phyloP scores from a whole-genome alignment of 2,329 filamentous ascomycete species.

The Exophiala alcalophila region DNA sequence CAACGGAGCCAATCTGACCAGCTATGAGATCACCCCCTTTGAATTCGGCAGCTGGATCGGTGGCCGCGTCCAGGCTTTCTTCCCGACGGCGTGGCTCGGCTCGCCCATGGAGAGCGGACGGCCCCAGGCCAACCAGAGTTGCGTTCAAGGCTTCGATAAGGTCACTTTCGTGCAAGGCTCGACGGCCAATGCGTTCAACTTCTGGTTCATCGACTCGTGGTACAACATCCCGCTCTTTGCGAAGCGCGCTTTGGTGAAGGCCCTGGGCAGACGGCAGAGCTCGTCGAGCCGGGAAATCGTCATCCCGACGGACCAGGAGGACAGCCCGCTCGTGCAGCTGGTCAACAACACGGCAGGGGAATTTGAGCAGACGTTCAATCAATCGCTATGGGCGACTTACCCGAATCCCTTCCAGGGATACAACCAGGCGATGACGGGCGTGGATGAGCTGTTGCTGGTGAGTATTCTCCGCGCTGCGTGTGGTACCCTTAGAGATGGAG shows the following conservation, averaged over 20 bases:
- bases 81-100: constrained; percentile 19
- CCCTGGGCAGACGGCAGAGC: constrained; percentile 1
- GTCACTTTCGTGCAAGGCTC: constrained; percentile 13
- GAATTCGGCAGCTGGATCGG: constrained; percentile 22
- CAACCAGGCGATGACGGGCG: constrained; percentile 7
- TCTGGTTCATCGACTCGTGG: constrained; percentile 17
- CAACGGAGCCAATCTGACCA: constrained; percentile 12
- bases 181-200: constrained; percentile 17
- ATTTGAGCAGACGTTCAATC: constrained; percentile 13
- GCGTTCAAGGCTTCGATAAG: constrained; percentile 16
- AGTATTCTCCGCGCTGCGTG: not conserved
- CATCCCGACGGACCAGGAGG: constrained; percentile 6
- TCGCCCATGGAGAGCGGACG: constrained; percentile 12
- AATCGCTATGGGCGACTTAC: constrained; percentile 15
- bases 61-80: constrained; percentile 17
- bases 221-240: constrained; percentile 18
- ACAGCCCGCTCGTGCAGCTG: constrained; percentile 9
- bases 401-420: constrained; percentile 23
- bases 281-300: constrained; percentile 1
- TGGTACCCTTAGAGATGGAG: not conserved
- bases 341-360: constrained; percentile 12
- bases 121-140: constrained; percentile 4
- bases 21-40: constrained; percentile 18
- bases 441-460: constrained; percentile 5
- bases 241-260: constrained; percentile 8